Base-by-base conservation (phyloP, 202 grass and related monocot genomes). In the Cymbopogon flexuosus region DNA sequence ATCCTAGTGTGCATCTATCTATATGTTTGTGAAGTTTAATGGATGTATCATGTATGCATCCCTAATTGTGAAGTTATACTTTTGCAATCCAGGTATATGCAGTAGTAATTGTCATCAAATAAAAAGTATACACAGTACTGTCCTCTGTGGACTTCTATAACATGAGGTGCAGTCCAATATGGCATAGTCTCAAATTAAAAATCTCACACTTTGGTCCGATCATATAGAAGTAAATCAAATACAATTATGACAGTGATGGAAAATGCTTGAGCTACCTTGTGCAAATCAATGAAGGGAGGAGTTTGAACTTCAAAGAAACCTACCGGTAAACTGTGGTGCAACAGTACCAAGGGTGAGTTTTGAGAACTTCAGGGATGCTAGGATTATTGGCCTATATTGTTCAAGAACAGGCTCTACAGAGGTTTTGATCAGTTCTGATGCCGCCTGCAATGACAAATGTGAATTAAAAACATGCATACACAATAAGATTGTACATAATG, bases 261-360 rank as follows among this genome's bases (percentile, higher is more conserved):
- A 61, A 65, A 65, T 65, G 27, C 8, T 27, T 54, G 3, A 3
- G n/a, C 10, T 66, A 33, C 5, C 42, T 23, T 35, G 66, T 36
- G 41, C 35, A 34, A 70, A 86, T 52, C 35, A 81, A 75, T 7
- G 9, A 70, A 43, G 21, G 45, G 35, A 30, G 37, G 30, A 65
- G 54, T 60, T 86, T 61, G 31, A 76, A 65, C 24, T 65, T 89
- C 51, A 13, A 72, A 75, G 65, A 78, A 5, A 70, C 90, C 15
- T 91, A 95, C 95, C 95, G 52, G 90, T 93, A 70, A 98, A 95
- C 84, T 98, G 95, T 16, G 95, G 95, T 73, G 95, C 95, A 62
- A 98, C 92, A 63, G 95, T 98, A 72, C 76, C 77, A 69, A 98
- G 95, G 84, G 92, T 98, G 29, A 95, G 86, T 79, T 98, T 98